Evolutionary conservation across 2,329 filamentous ascomycete genomes (phyloP).

Genomic region (Alternaria hordeiaustralica): DNA sequence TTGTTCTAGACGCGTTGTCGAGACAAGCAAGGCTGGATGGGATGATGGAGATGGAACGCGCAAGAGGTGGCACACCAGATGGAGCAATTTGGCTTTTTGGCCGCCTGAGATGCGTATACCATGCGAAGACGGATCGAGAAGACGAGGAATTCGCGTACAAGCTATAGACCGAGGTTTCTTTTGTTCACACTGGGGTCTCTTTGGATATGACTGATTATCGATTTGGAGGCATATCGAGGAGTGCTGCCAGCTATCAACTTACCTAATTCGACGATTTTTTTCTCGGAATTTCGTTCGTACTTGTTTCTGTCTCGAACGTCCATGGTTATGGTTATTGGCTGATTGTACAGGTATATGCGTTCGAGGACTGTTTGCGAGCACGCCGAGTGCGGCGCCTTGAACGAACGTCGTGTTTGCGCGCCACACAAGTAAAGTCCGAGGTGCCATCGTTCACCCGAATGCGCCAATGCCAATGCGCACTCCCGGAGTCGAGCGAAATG

Average conservation of each 20-base stretch:
- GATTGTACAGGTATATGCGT: neutral
- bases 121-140: neutral
- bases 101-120: neutral
- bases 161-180: slow-evolving; percentile 9
- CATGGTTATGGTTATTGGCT: neutral
- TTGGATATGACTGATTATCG: neutral
- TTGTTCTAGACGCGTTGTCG: slow-evolving; percentile 49
- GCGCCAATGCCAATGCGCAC: slow-evolving; percentile 10
- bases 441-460: slow-evolving; percentile 2
- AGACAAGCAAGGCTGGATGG: neutral
- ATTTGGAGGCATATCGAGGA: neutral
- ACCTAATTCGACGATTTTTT: neutral
- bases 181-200: slow-evolving; percentile 1
- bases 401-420: slow-evolving; percentile 11
- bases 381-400: slow-evolving; percentile 11
- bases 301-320: slow-evolving; percentile 7
- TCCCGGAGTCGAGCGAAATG: slow-evolving; percentile 5
- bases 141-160: neutral
- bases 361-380: slow-evolving; percentile 10
- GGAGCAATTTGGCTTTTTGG: neutral
- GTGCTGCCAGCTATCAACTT: neutral
- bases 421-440: neutral
- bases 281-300: neutral
- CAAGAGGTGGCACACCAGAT: neutral
- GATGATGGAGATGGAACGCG: neutral